Evolutionary conservation across 768 basidiomycete genomes (phyloP), one percentile per base, ranked within the genome.

Genomic region (Rhodocollybia butyracea): DNA sequence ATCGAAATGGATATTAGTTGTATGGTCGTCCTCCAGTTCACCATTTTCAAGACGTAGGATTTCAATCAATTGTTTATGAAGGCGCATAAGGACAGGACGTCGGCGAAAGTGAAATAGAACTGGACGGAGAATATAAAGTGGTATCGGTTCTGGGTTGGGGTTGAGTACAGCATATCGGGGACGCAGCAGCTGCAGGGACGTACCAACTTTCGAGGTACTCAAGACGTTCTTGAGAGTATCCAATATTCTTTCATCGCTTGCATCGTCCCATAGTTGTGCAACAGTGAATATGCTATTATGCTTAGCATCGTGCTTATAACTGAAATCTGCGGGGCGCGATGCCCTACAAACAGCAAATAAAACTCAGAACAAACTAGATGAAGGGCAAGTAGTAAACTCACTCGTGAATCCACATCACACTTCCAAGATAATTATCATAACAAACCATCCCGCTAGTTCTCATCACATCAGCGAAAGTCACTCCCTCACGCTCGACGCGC

Each of bases 281-380:
- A 83, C 76, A 26, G 88, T 68, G 21, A 90, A 70, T 39, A 72
- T 74, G 51, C 72, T 78, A 47, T 67, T 76, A 45, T 82, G 83
- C 64, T 81, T 80, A 5, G 89, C 85, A 64, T 91, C 87, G 60
- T 88, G 84, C 58, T 87, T 89, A 73, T 91, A 91, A 67, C 85
- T 89, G 63, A 91, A 89, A 68, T 91, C 89, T 0, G 81, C 78
- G 0, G 87, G 87, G 43, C 81, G 76, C 36, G 74, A 69, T 13
- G 77, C 75, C 65, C 89, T 89, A 66, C 40, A 42, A 24, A 40
- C 8, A 22, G 21, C 8, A 17, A 12, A 42, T 22, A n/a, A n/a
- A n/a, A n/a, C n/a, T n/a, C n/a, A n/a, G n/a, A n/a, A n/a, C n/a
- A n/a, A n/a, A n/a, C n/a, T n/a, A n/a, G n/a, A n/a, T 57, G 13